Base-by-base conservation (phyloP, 164 flowering plant genomes). In the Chimonanthus salicifolius region DNA sequence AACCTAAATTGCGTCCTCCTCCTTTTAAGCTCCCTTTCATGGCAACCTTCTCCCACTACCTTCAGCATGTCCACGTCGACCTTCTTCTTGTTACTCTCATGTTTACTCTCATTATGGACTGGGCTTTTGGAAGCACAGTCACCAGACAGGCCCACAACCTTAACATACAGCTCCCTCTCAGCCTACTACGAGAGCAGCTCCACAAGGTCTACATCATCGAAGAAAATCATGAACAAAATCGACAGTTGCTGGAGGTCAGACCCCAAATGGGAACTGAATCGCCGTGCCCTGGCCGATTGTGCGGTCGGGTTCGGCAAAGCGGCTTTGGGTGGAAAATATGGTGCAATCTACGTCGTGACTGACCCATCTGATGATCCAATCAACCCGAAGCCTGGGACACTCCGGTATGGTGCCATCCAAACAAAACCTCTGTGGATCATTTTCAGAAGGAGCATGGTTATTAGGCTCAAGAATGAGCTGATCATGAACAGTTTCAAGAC, bases 401-500 rank as follows among this genome's bases (percentile, higher is more conserved):
- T 82, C 11, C 78, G 84, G 6, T 79, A 79, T 49, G 84, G 80
- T 9, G 84, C 49, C 49, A 77, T 79, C 44, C 82, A 79, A 20
- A 70, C 72, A 16, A 15, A 77, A 65, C 82, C 79, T 9, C 45
- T 82, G 62, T 82, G 84, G 84, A 82, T 82, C 8, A 72, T 75
- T 6, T 82, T 82, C 65, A 47, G 10, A 1, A 72, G 20, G 47
- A 73, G 77, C 74, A 79, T 82, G 84, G 69, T 72, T 43, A 82
- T 82, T n/a, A 75, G 44, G 5, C 75, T 79, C 3, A 47, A 77
- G 73, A 73, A 77, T 11, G 82, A 79, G 74, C 80, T 81, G 2
- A 68, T 81, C 9, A n/a, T 81, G 66, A 81, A 76, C 71, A 78
- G 78, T 49, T 75, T 64, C 75, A 82, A 77, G 77, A 82, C 82